A percentile compares a stretch with the other conserved stretches of the same genome.
Evolutionary conservation across 352 stramenopile species (phyloP).

Genomic region (Vaucheria bursata): DNA sequence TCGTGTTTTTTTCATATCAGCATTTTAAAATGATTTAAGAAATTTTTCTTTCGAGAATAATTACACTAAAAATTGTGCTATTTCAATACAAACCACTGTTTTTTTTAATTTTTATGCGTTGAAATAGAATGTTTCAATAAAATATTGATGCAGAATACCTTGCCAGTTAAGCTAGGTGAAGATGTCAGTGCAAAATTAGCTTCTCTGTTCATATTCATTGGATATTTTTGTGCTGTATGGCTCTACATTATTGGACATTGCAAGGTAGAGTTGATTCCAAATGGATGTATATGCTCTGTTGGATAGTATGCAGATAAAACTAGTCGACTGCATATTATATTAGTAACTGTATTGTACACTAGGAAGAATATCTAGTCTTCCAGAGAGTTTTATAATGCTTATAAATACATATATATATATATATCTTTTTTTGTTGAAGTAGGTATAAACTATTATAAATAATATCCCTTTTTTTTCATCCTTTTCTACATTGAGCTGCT

Average conservation of each 20-base stretch:
- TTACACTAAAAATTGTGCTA: neutral
- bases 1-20: too few species aligned
- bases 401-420: too few species aligned
- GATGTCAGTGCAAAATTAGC: slow-evolving; percentile 17
- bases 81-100: neutral
- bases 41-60: neutral
- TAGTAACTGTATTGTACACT: neutral
- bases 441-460: too few species aligned
- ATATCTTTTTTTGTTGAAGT: too few species aligned
- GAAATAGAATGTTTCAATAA: neutral
- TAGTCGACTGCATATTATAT: neutral
- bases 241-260: neutral
- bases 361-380: too few species aligned
- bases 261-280: too few species aligned
- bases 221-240: neutral
- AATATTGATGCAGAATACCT: slow-evolving; percentile 10
- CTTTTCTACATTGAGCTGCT: too few species aligned
- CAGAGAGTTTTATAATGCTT: too few species aligned
- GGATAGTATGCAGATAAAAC: neutral
- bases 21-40: neutral
- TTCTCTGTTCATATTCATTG: neutral
- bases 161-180: slow-evolving; percentile 32
- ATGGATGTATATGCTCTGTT: too few species aligned
- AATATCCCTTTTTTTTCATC: too few species aligned
- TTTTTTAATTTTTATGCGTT: neutral